Evolutionary conservation across 345 rosid genomes (phyloP).

Genomic region (Dipteronia sinensis): DNA sequence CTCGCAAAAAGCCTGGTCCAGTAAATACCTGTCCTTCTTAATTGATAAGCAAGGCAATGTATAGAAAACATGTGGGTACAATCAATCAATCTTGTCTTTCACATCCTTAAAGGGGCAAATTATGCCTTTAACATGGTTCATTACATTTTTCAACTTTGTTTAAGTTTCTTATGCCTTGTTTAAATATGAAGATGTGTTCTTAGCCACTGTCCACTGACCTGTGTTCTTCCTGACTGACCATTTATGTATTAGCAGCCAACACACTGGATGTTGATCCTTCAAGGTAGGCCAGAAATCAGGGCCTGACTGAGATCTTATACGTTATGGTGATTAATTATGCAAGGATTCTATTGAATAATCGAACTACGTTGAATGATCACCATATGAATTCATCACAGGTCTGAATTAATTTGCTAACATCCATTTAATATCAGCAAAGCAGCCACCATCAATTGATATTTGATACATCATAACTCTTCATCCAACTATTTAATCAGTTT

Average conservation of each 20-base stretch:
- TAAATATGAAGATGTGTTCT: conserved; percentile 1
- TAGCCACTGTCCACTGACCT: conserved; percentile 4
- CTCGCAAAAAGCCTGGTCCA: conserved; percentile 94
- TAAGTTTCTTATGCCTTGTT: background rate
- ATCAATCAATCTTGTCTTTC: background rate
- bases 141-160: background rate
- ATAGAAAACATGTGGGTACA: background rate
- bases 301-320: background rate
- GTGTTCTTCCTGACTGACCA: conserved; percentile 56
- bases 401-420: background rate
- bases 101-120: too few species aligned
- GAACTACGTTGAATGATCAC: conserved; percentile 4
- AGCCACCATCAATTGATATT: background rate
- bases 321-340: background rate
- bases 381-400: background rate
- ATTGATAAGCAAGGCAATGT: conserved; percentile 3
- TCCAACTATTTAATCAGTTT: background rate
- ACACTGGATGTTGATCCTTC: conserved; percentile 88
- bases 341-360: background rate
- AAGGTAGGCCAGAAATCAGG: conserved; percentile 45
- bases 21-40: conserved; percentile 32
- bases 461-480: background rate
- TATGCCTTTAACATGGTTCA: too few species aligned
- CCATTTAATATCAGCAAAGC: background rate
- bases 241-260: conserved; percentile 82